Conservation (phyloP, 352 stramenopile genomes). For the Phytopythium montanum region DNA sequence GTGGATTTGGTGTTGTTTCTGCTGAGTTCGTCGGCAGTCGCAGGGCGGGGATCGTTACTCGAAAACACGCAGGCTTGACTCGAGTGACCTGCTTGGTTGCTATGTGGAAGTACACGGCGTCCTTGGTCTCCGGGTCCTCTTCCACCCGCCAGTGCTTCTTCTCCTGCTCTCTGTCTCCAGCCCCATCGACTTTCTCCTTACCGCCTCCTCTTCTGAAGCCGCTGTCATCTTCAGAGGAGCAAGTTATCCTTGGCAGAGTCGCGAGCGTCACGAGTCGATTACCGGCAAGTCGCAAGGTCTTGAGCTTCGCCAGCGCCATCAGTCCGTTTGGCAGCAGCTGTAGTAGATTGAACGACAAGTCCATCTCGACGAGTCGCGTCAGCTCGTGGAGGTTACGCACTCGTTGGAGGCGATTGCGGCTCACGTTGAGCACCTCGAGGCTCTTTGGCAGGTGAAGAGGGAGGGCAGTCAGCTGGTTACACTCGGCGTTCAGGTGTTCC, state of each 20-base stretch:
- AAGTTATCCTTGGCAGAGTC: conserved; percentile 28
- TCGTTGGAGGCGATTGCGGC: conserved; percentile 50
- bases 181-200: conserved; percentile 10
- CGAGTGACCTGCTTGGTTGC: conserved; percentile 46
- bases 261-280: conserved; percentile 70
- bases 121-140: conserved; percentile 40
- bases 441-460: conserved; percentile 33
- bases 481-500: conserved; percentile 38
- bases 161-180: conserved; percentile 20
- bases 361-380: conserved; percentile 37
- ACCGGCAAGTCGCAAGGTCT: conserved; percentile 33
- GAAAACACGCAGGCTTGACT: conserved; percentile 48
- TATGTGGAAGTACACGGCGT: conserved; percentile 53
- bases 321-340: conserved; percentile 50
- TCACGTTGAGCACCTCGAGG: conserved; percentile 29
- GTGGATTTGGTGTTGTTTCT: background rate
- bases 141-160: conserved; percentile 57
- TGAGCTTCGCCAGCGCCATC: conserved; percentile 34
- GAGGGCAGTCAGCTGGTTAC: conserved; percentile 53
- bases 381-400: conserved; percentile 49
- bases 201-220: background rate
- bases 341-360: conserved; percentile 67
- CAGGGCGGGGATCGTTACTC: conserved; percentile 38
- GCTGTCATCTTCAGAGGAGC: conserved; percentile 1
- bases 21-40: conserved; percentile 15